phyloP scores from a whole-genome alignment of 225 moss, liverwort and hornwort genomes.

The Bryoerythrophyllum caledonicum region DNA sequence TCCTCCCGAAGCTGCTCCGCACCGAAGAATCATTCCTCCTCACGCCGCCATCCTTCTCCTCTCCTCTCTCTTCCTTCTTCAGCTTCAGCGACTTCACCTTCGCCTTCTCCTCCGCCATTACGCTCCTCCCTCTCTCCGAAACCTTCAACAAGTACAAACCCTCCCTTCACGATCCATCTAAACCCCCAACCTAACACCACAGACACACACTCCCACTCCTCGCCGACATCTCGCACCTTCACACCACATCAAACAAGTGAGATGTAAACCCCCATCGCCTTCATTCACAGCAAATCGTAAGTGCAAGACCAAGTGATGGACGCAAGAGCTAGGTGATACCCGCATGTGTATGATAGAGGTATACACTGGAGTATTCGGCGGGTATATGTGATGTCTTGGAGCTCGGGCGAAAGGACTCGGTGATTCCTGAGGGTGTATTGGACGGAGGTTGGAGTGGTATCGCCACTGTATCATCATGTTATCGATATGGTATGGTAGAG shows the following conservation, averaged over 20 bases:
- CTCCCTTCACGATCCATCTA: not conserved
- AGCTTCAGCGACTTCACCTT: constrained; percentile 46
- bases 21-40: constrained; percentile 29
- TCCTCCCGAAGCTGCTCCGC: constrained; percentile 37
- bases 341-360: no score
- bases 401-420: no score
- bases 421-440: no score
- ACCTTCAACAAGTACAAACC: not conserved
- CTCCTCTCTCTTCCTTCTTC: constrained; percentile 41
- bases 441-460: not conserved
- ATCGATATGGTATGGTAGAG: not conserved
- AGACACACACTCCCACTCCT: not conserved
- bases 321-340: not conserved
- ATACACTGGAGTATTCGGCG: no score
- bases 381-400: no score
- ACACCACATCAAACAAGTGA: not conserved
- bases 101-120: constrained; percentile 50
- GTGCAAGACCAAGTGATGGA: not conserved
- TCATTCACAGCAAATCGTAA: not conserved
- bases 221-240: not conserved
- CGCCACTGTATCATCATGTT: not conserved
- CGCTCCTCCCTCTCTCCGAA: constrained; percentile 3
- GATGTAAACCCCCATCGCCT: not conserved
- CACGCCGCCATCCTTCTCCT: constrained; percentile 26
- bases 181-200: not conserved